These are phyloP conservation scores for Aspergillus japonicus DNA, from an alignment of 2,329 filamentous ascomycete genomes.

Conservation along the genomic window DNA sequence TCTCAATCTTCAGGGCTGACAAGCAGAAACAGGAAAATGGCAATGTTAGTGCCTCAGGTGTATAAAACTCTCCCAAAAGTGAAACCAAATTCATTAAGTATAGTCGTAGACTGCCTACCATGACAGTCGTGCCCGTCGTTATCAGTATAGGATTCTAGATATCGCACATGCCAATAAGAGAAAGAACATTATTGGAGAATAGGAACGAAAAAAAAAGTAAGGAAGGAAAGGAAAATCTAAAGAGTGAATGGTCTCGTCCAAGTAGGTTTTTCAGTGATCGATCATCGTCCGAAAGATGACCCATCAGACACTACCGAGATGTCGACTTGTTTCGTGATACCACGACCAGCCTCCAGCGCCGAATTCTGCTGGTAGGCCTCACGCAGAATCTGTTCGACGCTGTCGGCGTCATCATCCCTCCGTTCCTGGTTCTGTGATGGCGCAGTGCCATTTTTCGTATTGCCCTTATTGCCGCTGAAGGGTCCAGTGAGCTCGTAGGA, in stretches of 20 bases:
- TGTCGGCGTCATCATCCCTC: conserved; percentile 20
- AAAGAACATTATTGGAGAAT: not conserved
- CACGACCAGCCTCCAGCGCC: conserved; percentile 10
- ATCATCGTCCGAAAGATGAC: not conserved
- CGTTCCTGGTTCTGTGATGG: conserved; percentile 17
- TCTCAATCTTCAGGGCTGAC: not conserved
- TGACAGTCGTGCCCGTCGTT: not conserved
- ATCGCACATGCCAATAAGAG: not conserved
- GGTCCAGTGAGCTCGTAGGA: conserved; percentile 31
- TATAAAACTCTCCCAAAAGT: not conserved
- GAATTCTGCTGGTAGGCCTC: conserved; percentile 11
- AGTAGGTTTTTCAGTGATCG: not conserved
- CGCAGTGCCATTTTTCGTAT: conserved; percentile 17
- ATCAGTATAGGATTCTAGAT: not conserved
- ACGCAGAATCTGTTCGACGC: conserved; percentile 28
- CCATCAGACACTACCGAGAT: conserved; percentile 22
- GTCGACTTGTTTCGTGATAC: conserved; percentile 32
- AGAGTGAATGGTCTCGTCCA: not conserved
- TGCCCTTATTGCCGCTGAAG: conserved; percentile 20
- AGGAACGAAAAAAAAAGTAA: not conserved
- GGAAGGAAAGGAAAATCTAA: not conserved
- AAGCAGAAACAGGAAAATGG: not conserved
- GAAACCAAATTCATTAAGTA: not conserved
- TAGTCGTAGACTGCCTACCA: not conserved
- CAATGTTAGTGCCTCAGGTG: not conserved